Evolutionary conservation across 352 stramenopile genomes (phyloP), one percentile per base, ranked within the genome.

Genomic region (Thraustochytrium striatum): DNA sequence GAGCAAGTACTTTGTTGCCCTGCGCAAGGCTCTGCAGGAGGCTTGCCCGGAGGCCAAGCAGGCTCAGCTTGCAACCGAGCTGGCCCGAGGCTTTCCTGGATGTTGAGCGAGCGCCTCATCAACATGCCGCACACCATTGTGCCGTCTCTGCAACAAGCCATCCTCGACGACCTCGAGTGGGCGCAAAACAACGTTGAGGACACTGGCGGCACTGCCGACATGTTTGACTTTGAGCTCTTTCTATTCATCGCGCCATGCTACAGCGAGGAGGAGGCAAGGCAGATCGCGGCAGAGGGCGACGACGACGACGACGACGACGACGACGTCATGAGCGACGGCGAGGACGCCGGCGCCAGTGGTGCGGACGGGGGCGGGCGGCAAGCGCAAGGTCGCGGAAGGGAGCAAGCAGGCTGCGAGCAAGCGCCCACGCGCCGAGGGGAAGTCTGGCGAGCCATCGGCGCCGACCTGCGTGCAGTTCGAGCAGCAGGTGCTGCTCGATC

Each of bases 51-150:
- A 25, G 16, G 21, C 33, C 19, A 41, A 9, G 19, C 58, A 75
- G 50, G 25, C 32, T 0, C 16, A 35, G 7, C 39, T 75, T 5
- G 35, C 11, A 5, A 50, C 19, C 8, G 65, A 19, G n/a, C 52
- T 75, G 16, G 32, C 8, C 5, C 25, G 25, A 43, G 65, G 11
- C 44, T 61, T 9, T 39, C 65, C 32, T 75, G 65, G 65, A 30
- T 75, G 28, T 30, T 75, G 8, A 62, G 19, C 65, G 65, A 75
- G 65, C 65, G 65, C n/a, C 65, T 75, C 5, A 13, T 72, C 43
- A 75, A 75, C 50, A 58, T 75, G 52, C 65, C 65, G 0, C 33
- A 38, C 21, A 25, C 58, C 2, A 30, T 75, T 8, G 65, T 38
- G 5, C 65, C 65, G 13, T 13, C 44, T 16, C 50, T 75, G 3